Base-by-base conservation (phyloP, 371 early-diverging fungal genomes). In the Blastocladiella emersonii region DNA sequence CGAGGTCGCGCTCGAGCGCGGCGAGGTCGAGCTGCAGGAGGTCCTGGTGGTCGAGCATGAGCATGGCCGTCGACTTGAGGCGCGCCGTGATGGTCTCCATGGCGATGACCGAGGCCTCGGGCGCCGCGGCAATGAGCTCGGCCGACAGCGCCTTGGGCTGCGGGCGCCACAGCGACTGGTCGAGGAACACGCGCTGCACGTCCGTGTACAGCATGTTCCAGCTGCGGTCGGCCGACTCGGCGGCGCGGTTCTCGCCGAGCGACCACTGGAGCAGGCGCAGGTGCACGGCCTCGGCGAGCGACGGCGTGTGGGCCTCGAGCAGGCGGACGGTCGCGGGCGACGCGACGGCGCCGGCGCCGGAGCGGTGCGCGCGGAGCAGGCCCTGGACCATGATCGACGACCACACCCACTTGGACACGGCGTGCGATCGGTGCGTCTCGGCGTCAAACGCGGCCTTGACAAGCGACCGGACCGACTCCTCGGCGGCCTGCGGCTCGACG, bases 261-360 rank as follows among this genome's bases (percentile, higher is more conserved):
- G 60, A 32, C 60, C 60, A 59, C 30, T 59, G 60, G 36, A 59
- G 17, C 2, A 59, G 30, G 2, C 19, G 37, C 7, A 39, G 10
- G 53, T 51, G 53, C 53, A 51, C 53, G 1, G 23, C 8, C 30
- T 30, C 30, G 30, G 53, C 53, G 63, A 86, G 79, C 56, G 77
- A 78, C 13, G 97, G 93, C 73, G 99, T 97, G 57, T 98, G 91
- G 0, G 98, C 93, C 85, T 98, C 90, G 73, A 99, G 94, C 65
- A 99, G 82, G 45, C 99, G 84, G 81, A 99, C 99, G 66, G 93
- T 84, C 36, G 84, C 80, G 69, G 98, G 99, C 7, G 98, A 93
- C 41, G 74, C 80, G 57, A 3, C 45, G 19, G 3, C 23, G 23
- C 3, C 19, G 45, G 45, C 8, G 8, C 21, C 10, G 13, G 7